Evolutionary conservation across 768 basidiomycete species (phyloP).

Genomic region (Psilocybe cyanescens): DNA sequence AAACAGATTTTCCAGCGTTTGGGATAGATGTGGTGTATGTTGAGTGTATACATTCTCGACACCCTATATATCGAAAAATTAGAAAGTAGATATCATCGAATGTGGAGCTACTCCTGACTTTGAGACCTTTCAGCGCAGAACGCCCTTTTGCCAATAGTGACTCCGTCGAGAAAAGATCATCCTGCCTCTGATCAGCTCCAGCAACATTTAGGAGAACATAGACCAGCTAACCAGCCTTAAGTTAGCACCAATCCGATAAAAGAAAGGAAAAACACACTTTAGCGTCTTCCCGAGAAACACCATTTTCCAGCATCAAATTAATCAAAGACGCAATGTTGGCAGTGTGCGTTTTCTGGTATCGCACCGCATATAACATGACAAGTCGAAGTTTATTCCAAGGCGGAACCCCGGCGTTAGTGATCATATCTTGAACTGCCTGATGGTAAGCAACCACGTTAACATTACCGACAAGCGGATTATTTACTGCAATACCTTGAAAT

Average conservation of each 20-base stretch:
- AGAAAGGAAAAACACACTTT: conserved; percentile 43
- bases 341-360: conserved; percentile 90
- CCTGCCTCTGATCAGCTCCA: conserved; percentile 95
- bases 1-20: conserved; percentile 89
- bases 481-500: conserved; percentile 71
- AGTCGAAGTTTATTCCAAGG: conserved; percentile 86
- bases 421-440: conserved; percentile 82
- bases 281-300: conserved; percentile 77
- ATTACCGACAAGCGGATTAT: background rate
- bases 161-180: conserved; percentile 95
- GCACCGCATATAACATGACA: conserved; percentile 89
- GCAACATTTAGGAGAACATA: conserved; percentile 92
- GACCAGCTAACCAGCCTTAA: conserved; percentile 65
- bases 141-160: conserved; percentile 93
- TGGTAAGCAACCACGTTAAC: background rate
- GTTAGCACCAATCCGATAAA: conserved; percentile 3
- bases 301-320: conserved; percentile 74
- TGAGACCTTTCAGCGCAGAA: conserved; percentile 93
- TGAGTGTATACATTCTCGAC: conserved; percentile 99
- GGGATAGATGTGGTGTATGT: conserved; percentile 90
- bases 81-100: background rate
- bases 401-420: conserved; percentile 70
- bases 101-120: conserved; percentile 49
- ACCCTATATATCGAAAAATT: conserved; percentile 55
- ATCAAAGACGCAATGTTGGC: conserved; percentile 82